Conservation (phyloP, 345 rosid genomes). For the Pseudoturritis turrita region DNA sequence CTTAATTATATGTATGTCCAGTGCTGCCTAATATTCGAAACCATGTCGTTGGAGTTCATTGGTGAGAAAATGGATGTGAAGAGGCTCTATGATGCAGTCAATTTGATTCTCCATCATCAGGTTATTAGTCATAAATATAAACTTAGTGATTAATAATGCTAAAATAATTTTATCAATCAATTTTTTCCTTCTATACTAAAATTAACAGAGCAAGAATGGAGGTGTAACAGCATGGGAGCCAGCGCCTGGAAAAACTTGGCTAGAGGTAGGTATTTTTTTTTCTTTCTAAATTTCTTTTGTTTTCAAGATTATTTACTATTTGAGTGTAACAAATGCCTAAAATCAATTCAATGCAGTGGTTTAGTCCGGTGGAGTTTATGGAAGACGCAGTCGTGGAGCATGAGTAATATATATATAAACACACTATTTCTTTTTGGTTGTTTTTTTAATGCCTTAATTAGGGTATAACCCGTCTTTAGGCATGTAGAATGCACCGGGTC, state of each 20-base stretch:
- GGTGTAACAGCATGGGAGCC: not conserved
- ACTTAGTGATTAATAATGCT: too few species aligned
- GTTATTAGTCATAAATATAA: too few species aligned
- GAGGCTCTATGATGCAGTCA: not conserved
- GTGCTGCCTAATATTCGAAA: not conserved
- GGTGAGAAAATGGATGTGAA: conserved; percentile 4
- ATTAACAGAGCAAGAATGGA: not conserved
- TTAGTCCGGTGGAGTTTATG: not conserved
- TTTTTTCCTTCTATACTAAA: too few species aligned
- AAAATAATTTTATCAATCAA: too few species aligned
- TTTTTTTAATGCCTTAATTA: not conserved
- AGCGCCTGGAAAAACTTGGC: not conserved
- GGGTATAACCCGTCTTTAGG: not conserved
- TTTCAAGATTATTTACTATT: too few species aligned
- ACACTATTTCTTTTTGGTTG: not conserved
- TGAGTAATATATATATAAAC: not conserved
- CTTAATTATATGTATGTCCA: not conserved
- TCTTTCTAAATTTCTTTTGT: too few species aligned
- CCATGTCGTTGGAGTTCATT: not conserved
- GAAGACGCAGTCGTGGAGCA: not conserved
- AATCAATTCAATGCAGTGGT: not conserved
- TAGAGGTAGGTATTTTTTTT: not conserved
- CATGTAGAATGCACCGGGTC: conserved; percentile 54
- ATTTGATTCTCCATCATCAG: not conserved
- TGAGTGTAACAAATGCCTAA: too few species aligned